Base-by-base conservation (phyloP, 1,139 yeast genomes). In the Groenewaldozyma sp. region DNA sequence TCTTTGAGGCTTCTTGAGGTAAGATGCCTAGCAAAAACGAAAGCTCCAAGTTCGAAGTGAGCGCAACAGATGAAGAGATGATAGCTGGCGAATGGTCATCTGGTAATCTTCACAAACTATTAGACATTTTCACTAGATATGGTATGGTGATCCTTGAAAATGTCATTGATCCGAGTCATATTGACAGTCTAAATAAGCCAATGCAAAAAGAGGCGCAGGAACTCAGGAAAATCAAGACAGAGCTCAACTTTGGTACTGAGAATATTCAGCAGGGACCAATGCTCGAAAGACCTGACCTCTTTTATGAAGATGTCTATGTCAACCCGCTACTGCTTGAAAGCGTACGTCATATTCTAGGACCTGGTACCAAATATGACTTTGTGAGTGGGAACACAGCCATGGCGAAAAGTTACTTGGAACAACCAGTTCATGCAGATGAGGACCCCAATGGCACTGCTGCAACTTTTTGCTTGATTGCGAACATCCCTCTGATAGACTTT, bases 261-360 rank as follows among this genome's bases (percentile, higher is more conserved):
- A 48, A 48, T 33, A 37, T 49, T 31, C 53, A 49, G 40, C 53
- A 49, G 35, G 48, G 41, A 11, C 49, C 52, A 1, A 51, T 51
- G 4, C 31, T 49, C 20, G 46, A 47, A 17, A 17, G 20, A 14
- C 17, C 36, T 5, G 44, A 42, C 7, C 37, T 45, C 27, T 18
- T 39, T 6, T 48, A 32, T 29, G 48, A 47, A 10, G 50, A 47
- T 32, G 34, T 49, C 6, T 40, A 35, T 19, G 40, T 37, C 28
- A 49, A 49, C 35, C 31, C 28, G 35, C 38, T 49, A 19, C 36
- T 49, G 28, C 34, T 39, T 9, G 48, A 49, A 24, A 44, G 45
- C 4, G 42, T 46, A 9, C 17, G 37, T 14, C 38, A 40, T 16
- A 34, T 47, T 9, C 40, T 49, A 16, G 53, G 53, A 1, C 53